These are phyloP conservation scores for Ascochyta koolunga DNA, from an alignment of 2,329 filamentous ascomycete genomes.

Conservation along the genomic window DNA sequence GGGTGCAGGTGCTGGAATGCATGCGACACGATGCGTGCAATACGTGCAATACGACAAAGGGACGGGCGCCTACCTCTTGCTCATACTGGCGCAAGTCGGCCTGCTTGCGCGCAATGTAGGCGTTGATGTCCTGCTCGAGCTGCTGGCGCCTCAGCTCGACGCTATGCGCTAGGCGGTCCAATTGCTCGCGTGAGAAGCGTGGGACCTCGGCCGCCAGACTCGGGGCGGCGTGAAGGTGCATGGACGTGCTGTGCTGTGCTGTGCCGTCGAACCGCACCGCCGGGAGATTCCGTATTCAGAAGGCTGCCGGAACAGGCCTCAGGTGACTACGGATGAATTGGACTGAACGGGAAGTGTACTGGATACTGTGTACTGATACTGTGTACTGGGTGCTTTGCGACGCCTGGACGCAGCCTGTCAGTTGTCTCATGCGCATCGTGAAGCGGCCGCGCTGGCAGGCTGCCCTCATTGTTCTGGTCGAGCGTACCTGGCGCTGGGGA, in stretches of 20 bases:
- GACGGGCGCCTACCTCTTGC: constrained; percentile 33
- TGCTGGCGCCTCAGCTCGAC: constrained; percentile 44
- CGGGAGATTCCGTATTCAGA: constrained; percentile 24
- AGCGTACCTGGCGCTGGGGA: constrained; percentile 35
- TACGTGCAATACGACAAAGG: too few species aligned
- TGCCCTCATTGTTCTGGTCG: constrained; percentile 11
- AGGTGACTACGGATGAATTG: constrained; percentile 2
- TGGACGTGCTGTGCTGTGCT: constrained; percentile 26
- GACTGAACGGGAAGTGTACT: not conserved
- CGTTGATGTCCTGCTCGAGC: constrained; percentile 45
- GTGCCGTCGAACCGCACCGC: not conserved
- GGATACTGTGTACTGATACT: too few species aligned
- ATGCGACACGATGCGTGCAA: not conserved
- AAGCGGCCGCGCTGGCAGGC: constrained; percentile 50
- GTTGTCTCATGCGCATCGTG: constrained; percentile 50
- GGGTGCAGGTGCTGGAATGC: constrained; percentile 8
- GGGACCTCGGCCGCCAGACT: constrained; percentile 39
- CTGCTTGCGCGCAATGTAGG: constrained; percentile 44
- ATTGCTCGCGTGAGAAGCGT: constrained; percentile 40
- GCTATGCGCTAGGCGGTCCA: constrained; percentile 40
- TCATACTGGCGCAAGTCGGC: constrained; percentile 40
- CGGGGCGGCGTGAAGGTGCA: constrained; percentile 40
- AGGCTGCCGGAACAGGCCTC: constrained; percentile 11
- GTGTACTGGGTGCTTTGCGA: constrained; percentile 4
- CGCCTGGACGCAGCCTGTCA: constrained; percentile 27